Conservation (phyloP, 1,139 yeast genomes). For the Zygoascus hellenicus region DNA sequence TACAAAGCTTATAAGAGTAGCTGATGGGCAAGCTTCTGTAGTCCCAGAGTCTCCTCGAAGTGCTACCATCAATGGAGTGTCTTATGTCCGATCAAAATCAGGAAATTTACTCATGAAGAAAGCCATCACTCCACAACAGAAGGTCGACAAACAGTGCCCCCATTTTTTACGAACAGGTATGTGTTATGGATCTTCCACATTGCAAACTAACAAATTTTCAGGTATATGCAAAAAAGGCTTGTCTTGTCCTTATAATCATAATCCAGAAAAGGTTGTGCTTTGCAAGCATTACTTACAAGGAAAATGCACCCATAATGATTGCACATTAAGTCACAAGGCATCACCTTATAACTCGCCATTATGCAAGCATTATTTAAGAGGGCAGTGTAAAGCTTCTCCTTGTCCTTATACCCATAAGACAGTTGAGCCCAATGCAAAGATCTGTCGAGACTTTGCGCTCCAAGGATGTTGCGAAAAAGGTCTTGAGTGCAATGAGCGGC, state of each 20-base stretch:
- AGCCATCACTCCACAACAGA: slow-evolving; percentile 6
- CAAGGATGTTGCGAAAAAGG: slow-evolving; percentile 69
- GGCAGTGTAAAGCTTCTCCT: slow-evolving; percentile 47
- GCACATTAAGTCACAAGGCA: slow-evolving; percentile 53
- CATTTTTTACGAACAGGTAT: slow-evolving; percentile 33
- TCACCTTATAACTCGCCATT: slow-evolving; percentile 60
- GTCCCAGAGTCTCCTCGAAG: slow-evolving; percentile 21
- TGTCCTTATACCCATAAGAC: slow-evolving; percentile 56
- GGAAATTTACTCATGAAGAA: slow-evolving; percentile 23
- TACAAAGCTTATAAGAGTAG: slow-evolving; percentile 22
- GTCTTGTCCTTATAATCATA: slow-evolving; percentile 53
- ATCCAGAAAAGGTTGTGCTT: slow-evolving; percentile 44
- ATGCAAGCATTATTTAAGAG: slow-evolving; percentile 50
- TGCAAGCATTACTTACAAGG: slow-evolving; percentile 49
- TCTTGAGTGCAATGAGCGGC: slow-evolving; percentile 49
- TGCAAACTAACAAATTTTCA: not conserved
- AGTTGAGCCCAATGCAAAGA: slow-evolving; percentile 40
- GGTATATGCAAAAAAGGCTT: slow-evolving; percentile 52
- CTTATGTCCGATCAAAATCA: slow-evolving; percentile 27
- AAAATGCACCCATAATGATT: slow-evolving; percentile 45
- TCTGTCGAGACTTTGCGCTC: slow-evolving; percentile 63
- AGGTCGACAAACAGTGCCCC: slow-evolving; percentile 24
- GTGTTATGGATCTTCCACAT: not conserved
- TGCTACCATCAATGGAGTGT: slow-evolving; percentile 25
- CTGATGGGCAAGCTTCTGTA: slow-evolving; percentile 6